A percentile compares a stretch with the other conserved stretches of the same genome.
These are phyloP conservation scores for Melampsora larici-populina DNA, from an alignment of 1,284 basidiomycete genomes.

Conservation along the genomic window DNA sequence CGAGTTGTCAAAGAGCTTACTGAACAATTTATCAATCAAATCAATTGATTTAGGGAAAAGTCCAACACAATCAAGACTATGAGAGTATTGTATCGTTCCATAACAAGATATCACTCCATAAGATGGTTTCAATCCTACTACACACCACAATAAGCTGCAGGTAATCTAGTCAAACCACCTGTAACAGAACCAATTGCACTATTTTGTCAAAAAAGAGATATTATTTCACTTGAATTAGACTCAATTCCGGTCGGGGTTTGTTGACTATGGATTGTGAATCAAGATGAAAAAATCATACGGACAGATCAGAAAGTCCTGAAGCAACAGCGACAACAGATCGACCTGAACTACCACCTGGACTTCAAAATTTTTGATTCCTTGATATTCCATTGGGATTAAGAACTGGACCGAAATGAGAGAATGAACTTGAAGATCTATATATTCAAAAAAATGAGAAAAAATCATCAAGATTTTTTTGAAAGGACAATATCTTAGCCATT, in stretches of 20 bases:
- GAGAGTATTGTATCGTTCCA: conserved; percentile 89
- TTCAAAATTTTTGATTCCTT: conserved; percentile 57
- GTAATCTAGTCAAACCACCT: conserved; percentile 86
- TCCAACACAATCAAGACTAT: conserved; percentile 91
- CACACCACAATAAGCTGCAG: conserved; percentile 91
- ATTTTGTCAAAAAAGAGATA: too few relatives aligned
- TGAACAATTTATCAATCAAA: conserved; percentile 62
- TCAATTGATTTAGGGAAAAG: conserved; percentile 65
- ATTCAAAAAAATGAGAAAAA: conserved; percentile 3
- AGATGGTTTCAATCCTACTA: conserved; percentile 86
- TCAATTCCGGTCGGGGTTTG: neutral
- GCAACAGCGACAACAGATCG: conserved; percentile 81
- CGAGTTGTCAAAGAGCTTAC: conserved; percentile 61
- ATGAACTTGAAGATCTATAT: conserved; percentile 66
- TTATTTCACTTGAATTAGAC: neutral
- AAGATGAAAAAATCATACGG: too few relatives aligned
- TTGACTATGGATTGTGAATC: neutral
- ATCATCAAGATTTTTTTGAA: conserved; percentile 14
- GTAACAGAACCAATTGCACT: conserved; percentile 92
- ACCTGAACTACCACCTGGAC: conserved; percentile 73
- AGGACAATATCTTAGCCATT: neutral
- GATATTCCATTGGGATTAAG: conserved; percentile 65
- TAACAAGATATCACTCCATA: conserved; percentile 88
- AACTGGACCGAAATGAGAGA: conserved; percentile 71
- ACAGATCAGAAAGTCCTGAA: conserved; percentile 74